A percentile compares a stretch with the other conserved stretches of the same genome.
These are phyloP conservation scores for Pezicula radicicola DNA, from an alignment of 2,329 filamentous ascomycete species.

Conservation along the genomic window DNA sequence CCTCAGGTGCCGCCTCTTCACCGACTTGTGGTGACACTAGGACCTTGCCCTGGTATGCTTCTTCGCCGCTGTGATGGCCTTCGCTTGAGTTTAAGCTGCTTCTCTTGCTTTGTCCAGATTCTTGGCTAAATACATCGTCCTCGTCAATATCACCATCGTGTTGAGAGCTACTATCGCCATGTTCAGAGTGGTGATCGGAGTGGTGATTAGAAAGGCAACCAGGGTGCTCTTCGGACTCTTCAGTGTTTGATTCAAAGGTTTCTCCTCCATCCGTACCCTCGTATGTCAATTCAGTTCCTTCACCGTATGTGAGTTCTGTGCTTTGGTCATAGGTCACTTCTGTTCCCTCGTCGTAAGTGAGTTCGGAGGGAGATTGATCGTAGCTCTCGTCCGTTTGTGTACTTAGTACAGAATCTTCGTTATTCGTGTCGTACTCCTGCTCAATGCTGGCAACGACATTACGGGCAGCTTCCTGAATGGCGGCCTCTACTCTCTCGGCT, in stretches of 20 bases:
- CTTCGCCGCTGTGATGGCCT: constrained; percentile 19
- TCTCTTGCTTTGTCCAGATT: constrained; percentile 15
- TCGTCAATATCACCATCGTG: constrained; percentile 30
- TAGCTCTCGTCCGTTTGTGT: constrained; percentile 27
- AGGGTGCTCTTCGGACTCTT: constrained; percentile 4
- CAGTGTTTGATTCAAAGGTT: not conserved
- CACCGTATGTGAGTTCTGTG: constrained; percentile 16
- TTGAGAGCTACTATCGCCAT: constrained; percentile 25
- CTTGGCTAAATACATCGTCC: constrained; percentile 29
- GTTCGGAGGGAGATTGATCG: constrained; percentile 19
- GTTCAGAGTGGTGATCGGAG: constrained; percentile 13
- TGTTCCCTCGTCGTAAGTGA: constrained; percentile 22
- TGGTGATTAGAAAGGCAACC: constrained; percentile 7
- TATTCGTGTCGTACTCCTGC: constrained; percentile 27
- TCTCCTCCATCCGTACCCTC: not conserved
- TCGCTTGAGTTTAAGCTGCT: constrained; percentile 25
- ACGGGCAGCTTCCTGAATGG: constrained; percentile 50
- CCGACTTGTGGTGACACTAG: constrained; percentile 23
- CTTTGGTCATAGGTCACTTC: constrained; percentile 17
- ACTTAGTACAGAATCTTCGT: constrained; percentile 30
- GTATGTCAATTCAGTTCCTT: constrained; percentile 5
- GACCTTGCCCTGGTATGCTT: constrained; percentile 18
- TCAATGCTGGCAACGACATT: constrained; percentile 48
- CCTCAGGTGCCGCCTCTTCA: constrained; percentile 24
- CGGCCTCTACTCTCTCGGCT: constrained; percentile 40